Base-by-base conservation (phyloP, 495 filamentous ascomycete species). In the Hypoxylon fragiforme region DNA sequence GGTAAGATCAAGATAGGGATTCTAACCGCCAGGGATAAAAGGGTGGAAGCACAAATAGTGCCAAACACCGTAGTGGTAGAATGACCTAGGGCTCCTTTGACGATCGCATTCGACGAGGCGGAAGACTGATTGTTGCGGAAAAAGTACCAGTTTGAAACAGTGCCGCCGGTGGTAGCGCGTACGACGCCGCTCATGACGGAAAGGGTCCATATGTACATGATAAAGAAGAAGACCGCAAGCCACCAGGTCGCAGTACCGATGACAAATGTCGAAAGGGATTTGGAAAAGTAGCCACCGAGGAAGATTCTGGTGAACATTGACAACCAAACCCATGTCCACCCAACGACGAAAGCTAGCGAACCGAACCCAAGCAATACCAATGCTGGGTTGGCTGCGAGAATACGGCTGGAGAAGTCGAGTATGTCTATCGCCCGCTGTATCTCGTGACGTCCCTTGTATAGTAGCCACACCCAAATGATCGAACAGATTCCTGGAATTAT, bases 141-240 rank as follows among this genome's bases (percentile, higher is more conserved):
- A 70, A 97, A 98, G 68, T 98, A 98, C 94, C 94, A 98, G 68
- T 98, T 95, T 14, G 87, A 92, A 28, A 97, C 94, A 8, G 92
- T 95, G 40, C 95, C 95, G 36, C 92, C 91, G 12, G 94, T 96
- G 14, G 91, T 91, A 32, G 90, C 81, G 48, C 94, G 86, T 64
- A 97, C 92, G 15, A 97, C 80, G 22, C 91, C 91, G 21, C 87
- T 82, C 62, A 91, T 80, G 45, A 97, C 81, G 14, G 87, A 87
- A 14, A 97, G 76, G 1, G 91, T 95, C 94, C 94, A 98, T 51
- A 97, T 77, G 63, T 96, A 98, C 73, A 96, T 87, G 32, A 97
- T 72, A 34, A 96, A 82, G 73, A 96, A 98, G 68, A 86, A 96
- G 28, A 81, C 75, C 30, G 87, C 94, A 9, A 98, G 77, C 85